Evolutionary conservation across 2,329 filamentous ascomycete species (phyloP).

Genomic region (Meredithiella fracta): DNA sequence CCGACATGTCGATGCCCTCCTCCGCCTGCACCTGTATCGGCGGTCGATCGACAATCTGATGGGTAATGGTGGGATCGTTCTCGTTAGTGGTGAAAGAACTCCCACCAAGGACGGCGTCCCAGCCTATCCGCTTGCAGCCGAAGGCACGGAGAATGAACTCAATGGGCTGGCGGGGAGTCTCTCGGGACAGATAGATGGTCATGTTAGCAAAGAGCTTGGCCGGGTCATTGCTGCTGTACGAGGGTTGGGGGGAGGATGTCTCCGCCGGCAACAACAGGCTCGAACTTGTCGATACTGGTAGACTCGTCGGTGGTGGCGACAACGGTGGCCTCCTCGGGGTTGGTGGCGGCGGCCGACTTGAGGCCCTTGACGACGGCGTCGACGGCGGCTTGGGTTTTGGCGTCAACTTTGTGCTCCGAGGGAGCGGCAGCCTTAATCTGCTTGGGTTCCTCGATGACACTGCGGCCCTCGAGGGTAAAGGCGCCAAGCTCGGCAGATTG

Average conservation of each 20-base stretch:
- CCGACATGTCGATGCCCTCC: conserved; percentile 25
- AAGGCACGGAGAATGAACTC: conserved; percentile 90
- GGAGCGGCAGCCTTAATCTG: conserved; percentile 32
- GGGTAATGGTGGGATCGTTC: conserved; percentile 74
- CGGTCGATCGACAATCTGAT: conserved; percentile 89
- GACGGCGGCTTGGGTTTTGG: conserved; percentile 47
- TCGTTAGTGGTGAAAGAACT: conserved; percentile 87
- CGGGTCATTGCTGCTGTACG: conserved; percentile 46
- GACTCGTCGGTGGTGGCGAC: conserved; percentile 28
- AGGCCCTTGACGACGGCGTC: conserved; percentile 54
- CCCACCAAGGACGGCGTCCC: conserved; percentile 80
- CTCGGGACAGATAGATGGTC: conserved; percentile 84
- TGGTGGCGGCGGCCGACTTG: conserved; percentile 34
- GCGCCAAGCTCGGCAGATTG: conserved; percentile 78
- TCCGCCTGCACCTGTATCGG: conserved; percentile 44
- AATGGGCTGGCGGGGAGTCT: conserved; percentile 75
- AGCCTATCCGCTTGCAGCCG: conserved; percentile 88
- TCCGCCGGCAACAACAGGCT: conserved; percentile 65
- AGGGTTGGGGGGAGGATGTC: conserved; percentile 74
- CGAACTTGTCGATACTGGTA: conserved; percentile 76
- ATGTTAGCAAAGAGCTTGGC: conserved; percentile 70
- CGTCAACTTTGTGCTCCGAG: conserved; percentile 36
- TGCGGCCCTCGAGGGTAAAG: conserved; percentile 66
- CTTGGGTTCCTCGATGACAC: conserved; percentile 9
- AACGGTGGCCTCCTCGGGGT: conserved; percentile 23